Evolutionary conservation across 345 rosid genomes (phyloP).

Genomic region (Aquilaria sinensis): DNA sequence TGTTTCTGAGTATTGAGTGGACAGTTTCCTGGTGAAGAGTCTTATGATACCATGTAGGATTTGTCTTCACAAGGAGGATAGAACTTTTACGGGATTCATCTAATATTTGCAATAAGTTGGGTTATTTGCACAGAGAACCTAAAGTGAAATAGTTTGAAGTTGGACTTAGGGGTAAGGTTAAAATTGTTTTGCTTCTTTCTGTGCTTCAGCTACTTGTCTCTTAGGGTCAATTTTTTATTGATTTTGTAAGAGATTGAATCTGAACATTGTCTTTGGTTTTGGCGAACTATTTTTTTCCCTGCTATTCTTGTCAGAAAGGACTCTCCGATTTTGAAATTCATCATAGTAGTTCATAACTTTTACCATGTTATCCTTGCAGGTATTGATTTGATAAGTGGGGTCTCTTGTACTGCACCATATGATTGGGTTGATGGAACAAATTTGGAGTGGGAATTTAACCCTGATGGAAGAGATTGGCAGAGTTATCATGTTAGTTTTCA

Average conservation of each 20-base stretch:
- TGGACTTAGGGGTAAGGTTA: too few species aligned
- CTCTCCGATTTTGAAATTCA: not conserved
- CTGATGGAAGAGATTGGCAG: conserved; percentile 29
- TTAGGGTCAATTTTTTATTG: not conserved
- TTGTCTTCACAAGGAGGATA: too few species aligned
- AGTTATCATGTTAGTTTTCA: conserved; percentile 45
- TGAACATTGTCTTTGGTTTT: too few species aligned
- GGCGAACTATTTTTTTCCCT: too few species aligned
- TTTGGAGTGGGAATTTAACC: conserved; percentile 76
- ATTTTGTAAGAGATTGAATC: not conserved
- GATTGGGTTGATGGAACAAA: conserved; percentile 75
- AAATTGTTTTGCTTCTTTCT: not conserved
- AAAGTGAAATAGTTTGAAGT: too few species aligned
- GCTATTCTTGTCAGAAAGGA: too few species aligned
- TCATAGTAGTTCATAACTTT: not conserved
- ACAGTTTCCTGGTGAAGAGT: too few species aligned
- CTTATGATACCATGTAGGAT: too few species aligned
- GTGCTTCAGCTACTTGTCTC: not conserved
- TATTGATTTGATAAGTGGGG: conserved; percentile 80
- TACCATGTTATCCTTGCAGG: conserved; percentile 36
- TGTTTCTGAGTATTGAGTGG: too few species aligned
- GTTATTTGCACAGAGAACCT: too few species aligned
- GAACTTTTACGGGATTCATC: too few species aligned
- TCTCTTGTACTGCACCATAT: conserved; percentile 69
- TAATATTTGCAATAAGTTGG: too few species aligned